Evolutionary conservation across 1,284 basidiomycete genomes (phyloP).

Genomic region (Phenoliferia sp.): DNA sequence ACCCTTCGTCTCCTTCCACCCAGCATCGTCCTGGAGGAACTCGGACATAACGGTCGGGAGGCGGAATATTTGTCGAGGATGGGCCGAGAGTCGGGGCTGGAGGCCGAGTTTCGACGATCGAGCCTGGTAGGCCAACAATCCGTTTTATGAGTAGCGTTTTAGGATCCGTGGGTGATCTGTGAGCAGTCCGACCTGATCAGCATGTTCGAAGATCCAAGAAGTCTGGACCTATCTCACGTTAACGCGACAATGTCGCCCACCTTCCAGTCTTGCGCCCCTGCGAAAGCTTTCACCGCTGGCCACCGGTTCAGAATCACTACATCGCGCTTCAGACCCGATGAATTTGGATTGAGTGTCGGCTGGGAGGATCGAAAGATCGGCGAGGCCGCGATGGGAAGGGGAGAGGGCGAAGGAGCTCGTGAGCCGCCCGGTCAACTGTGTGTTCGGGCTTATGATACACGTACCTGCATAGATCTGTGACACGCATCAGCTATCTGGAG

Average conservation of each 20-base stretch:
- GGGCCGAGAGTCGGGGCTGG: constrained; percentile 31
- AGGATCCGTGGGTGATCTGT: constrained; percentile 49
- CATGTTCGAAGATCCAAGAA: neutral
- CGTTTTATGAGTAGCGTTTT: constrained; percentile 50
- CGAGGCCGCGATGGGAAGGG: neutral
- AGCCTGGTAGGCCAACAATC: constrained; percentile 51
- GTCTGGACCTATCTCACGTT: constrained; percentile 35
- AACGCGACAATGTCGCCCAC: constrained; percentile 52
- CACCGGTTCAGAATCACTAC: constrained; percentile 50
- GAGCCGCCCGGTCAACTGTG: neutral
- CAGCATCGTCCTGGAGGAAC: constrained; percentile 48
- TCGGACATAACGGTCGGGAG: constrained; percentile 37
- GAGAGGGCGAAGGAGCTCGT: neutral
- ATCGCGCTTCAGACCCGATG: constrained; percentile 44
- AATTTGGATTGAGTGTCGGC: constrained; percentile 48
- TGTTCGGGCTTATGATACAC: neutral
- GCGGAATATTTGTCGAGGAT: neutral
- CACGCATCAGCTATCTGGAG: neutral
- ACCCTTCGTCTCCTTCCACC: constrained; percentile 53
- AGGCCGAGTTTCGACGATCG: constrained; percentile 46
- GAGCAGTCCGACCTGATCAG: too few relatives aligned
- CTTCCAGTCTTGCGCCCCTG: constrained; percentile 29
- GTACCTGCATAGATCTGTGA: constrained; percentile 44
- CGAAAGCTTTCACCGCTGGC: constrained; percentile 35
- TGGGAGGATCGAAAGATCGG: constrained; percentile 11